These are phyloP conservation scores for Maudiozyma humilis DNA, from an alignment of 1,139 yeast species.

Conservation along the genomic window DNA sequence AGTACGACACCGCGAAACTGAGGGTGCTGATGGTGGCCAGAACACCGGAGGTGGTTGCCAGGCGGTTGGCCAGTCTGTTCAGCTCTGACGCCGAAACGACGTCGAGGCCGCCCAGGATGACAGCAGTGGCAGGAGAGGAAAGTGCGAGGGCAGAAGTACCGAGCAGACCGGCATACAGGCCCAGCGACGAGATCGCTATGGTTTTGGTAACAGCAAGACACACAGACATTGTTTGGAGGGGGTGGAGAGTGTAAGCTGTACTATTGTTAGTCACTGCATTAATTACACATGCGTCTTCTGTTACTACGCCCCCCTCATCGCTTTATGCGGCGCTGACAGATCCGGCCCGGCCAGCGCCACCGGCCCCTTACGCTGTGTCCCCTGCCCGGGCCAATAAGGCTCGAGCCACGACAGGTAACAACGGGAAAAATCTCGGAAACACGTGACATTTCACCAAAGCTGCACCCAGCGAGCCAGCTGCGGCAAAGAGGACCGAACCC, in stretches of 20 bases:
- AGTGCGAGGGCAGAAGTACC: constrained; percentile 65
- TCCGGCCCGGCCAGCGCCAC: no score
- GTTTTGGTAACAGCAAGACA: constrained; percentile 32
- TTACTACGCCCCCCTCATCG: no score
- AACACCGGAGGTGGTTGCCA: constrained; percentile 19
- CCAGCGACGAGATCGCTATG: constrained; percentile 79
- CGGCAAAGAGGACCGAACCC: no score
- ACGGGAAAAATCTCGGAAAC: neutral
- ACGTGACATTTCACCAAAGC: neutral
- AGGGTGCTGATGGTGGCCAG: constrained; percentile 27
- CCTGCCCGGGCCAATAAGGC: neutral
- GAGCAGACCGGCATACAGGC: constrained; percentile 90
- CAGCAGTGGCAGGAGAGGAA: constrained; percentile 13
- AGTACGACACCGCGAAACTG: constrained; percentile 31
- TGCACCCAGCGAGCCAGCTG: no score
- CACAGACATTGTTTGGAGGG: constrained; percentile 22
- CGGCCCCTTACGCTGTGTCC: neutral
- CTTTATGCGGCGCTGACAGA: no score
- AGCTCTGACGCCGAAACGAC: constrained; percentile 5
- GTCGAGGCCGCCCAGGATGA: constrained; percentile 22
- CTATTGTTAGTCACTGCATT: no score
- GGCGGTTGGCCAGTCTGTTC: constrained; percentile 12
- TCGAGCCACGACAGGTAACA: neutral
- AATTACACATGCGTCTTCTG: no score
- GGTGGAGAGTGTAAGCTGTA: neutral